These are phyloP conservation scores for Jaminaea rosea DNA, from an alignment of 1,284 basidiomycete genomes.

Conservation along the genomic window DNA sequence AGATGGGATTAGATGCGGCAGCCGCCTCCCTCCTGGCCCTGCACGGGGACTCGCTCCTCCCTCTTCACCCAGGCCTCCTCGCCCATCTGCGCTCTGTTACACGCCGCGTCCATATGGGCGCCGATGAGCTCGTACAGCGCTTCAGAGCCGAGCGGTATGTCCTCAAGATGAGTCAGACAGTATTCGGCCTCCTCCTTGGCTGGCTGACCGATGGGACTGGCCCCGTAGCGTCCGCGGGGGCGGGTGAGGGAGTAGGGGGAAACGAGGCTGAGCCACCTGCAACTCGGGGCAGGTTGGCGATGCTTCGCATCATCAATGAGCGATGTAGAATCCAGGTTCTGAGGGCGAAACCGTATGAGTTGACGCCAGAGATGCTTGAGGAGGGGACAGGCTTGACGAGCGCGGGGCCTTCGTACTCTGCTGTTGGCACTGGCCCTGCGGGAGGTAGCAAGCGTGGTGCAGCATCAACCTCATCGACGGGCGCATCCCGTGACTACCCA, in stretches of 20 bases:
- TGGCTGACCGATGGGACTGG: constrained; percentile 92
- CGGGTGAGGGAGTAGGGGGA: constrained; percentile 63
- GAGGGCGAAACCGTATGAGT: constrained; percentile 30
- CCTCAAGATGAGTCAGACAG: constrained; percentile 79
- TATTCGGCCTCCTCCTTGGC: constrained; percentile 81
- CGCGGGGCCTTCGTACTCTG: constrained; percentile 29
- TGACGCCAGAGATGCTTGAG: constrained; percentile 34
- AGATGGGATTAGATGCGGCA: constrained; percentile 66
- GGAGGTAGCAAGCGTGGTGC: no score
- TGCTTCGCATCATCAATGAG: constrained; percentile 89
- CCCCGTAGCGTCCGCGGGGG: constrained; percentile 66
- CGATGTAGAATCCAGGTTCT: constrained; percentile 71
- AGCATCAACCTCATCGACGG: not conserved
- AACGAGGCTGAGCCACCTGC: constrained; percentile 50
- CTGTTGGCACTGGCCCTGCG: no score
- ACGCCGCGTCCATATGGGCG: constrained; percentile 68
- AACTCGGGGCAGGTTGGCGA: constrained; percentile 58
- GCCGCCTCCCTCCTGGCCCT: not conserved
- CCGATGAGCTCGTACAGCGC: constrained; percentile 70
- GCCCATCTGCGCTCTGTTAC: constrained; percentile 74
- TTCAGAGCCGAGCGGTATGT: constrained; percentile 86
- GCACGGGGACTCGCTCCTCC: not conserved
- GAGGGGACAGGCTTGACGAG: constrained; percentile 45
- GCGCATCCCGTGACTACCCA: not conserved
- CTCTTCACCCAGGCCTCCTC: constrained; percentile 58